Evolutionary conservation across 176 grass and related monocot genomes (phyloP).

Genomic region (Areca catechu): DNA sequence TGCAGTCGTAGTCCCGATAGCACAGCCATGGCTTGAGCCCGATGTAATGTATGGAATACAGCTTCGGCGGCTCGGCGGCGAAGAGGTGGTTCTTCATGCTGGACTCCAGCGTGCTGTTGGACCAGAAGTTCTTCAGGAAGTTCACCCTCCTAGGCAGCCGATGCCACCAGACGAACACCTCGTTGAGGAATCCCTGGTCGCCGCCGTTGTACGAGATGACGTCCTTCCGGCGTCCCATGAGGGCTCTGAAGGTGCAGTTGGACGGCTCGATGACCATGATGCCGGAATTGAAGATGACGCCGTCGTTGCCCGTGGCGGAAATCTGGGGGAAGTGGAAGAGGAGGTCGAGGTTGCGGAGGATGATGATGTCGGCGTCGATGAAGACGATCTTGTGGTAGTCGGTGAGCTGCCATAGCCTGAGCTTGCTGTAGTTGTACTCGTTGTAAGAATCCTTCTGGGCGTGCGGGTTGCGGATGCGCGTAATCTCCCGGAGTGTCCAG

Average conservation of each 20-base stretch:
- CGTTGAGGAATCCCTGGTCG: conserved; percentile 94
- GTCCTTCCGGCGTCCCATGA: conserved; percentile 33
- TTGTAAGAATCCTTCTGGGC: conserved; percentile 64
- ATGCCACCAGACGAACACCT: conserved; percentile 99
- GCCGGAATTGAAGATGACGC: conserved; percentile 74
- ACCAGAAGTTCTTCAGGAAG: conserved; percentile 94
- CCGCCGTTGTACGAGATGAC: conserved; percentile 90
- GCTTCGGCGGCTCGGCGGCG: conserved; percentile 45
- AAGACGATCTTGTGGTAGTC: conserved; percentile 80
- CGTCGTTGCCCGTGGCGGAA: conserved; percentile 64
- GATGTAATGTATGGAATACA: conserved; percentile 76
- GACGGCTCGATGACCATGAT: conserved; percentile 93
- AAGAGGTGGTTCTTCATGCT: conserved; percentile 67
- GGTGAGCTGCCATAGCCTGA: conserved; percentile 85
- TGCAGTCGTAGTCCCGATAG: conserved; percentile 91
- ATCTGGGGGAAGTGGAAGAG: conserved; percentile 91
- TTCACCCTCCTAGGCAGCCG: conserved; percentile 71
- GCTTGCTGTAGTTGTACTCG: conserved; percentile 99
- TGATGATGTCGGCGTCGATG: conserved; percentile 84
- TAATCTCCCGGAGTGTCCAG: conserved; percentile 47
- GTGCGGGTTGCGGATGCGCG: conserved; percentile 77
- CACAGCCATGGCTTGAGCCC: conserved; percentile 90
- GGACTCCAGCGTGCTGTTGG: conserved; percentile 51
- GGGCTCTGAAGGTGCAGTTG: conserved; percentile 58
- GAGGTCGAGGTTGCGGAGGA: conserved; percentile 67